Evolutionary conservation across 1,139 yeast species (phyloP).

Genomic region (Taiozyma onychis): DNA sequence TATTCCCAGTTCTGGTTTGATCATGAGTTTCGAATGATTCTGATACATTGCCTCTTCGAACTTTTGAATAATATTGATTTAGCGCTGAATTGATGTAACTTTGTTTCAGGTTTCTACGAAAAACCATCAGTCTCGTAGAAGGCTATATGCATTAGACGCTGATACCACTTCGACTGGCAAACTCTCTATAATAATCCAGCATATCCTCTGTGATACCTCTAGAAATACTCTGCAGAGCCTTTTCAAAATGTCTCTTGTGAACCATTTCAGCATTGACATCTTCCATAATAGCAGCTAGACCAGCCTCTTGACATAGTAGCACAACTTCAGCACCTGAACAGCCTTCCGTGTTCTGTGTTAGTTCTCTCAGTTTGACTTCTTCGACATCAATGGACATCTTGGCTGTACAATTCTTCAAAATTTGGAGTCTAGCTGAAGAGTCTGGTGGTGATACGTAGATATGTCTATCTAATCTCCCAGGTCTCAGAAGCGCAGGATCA

Average conservation of each 20-base stretch:
- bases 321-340: slow-evolving; percentile 97
- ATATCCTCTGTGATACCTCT: slow-evolving; percentile 79
- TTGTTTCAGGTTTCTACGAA: too few relatives aligned
- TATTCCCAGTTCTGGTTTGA: too few relatives aligned
- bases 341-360: slow-evolving; percentile 71
- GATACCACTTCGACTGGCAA: slow-evolving; percentile 36
- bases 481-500: slow-evolving; percentile 86
- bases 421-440: slow-evolving; percentile 67
- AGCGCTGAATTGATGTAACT: too few relatives aligned
- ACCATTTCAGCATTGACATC: slow-evolving; percentile 51
- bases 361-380: slow-evolving; percentile 41
- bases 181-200: slow-evolving; percentile 67
- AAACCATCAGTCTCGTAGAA: background rate
- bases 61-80: too few relatives aligned
- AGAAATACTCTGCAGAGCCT: slow-evolving; percentile 62
- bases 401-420: slow-evolving; percentile 59
- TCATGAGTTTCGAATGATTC: too few relatives aligned
- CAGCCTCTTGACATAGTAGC: slow-evolving; percentile 89
- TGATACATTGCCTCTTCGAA: too few relatives aligned
- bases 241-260: slow-evolving; percentile 57
- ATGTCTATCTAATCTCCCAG: slow-evolving; percentile 91
- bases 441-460: slow-evolving; percentile 93
- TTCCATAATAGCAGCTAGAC: slow-evolving; percentile 86
- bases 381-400: slow-evolving; percentile 42
- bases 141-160: slow-evolving; percentile 3